Evolutionary conservation across 2,329 filamentous ascomycete genomes (phyloP).

Genomic region (Immersiporthe knoxdaviesiana): DNA sequence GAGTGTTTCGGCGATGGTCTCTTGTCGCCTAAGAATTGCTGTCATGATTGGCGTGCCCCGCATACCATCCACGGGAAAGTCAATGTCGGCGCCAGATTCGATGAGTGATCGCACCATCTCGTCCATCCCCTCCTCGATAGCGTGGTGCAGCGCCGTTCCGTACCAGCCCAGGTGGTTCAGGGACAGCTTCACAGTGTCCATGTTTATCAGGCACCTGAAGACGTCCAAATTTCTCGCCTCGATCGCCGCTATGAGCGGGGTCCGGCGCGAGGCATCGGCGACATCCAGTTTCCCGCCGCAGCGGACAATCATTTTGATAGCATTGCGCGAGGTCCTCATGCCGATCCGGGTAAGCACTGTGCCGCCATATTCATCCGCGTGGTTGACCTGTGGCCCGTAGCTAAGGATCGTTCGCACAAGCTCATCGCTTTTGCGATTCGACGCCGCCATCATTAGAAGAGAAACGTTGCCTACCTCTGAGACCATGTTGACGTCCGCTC

Average conservation of each 20-base stretch:
- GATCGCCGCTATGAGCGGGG: neutral
- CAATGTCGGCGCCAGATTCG: constrained; percentile 1
- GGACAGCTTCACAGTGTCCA: neutral
- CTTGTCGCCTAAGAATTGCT: neutral
- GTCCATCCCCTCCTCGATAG: neutral
- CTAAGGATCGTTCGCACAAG: neutral
- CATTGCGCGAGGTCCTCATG: neutral
- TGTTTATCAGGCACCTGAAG: neutral
- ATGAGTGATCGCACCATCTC: neutral
- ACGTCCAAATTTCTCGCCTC: neutral
- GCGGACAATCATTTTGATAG: neutral
- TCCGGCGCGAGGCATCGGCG: neutral
- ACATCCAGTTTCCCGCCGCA: constrained; percentile 3
- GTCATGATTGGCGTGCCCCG: neutral
- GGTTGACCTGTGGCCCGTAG: neutral
- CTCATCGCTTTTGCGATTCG: neutral
- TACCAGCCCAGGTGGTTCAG: neutral
- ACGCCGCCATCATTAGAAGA: constrained; percentile 1
- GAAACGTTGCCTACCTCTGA: neutral
- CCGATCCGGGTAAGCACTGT: neutral
- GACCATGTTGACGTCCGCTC: constrained; percentile 11
- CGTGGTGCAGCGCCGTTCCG: constrained; percentile 4
- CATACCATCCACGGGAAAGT: neutral
- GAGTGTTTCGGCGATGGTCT: neutral
- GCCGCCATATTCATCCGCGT: neutral